phyloP scores from a whole-genome alignment of 2,329 filamentous ascomycete genomes.

The Xylaria multiplex region DNA sequence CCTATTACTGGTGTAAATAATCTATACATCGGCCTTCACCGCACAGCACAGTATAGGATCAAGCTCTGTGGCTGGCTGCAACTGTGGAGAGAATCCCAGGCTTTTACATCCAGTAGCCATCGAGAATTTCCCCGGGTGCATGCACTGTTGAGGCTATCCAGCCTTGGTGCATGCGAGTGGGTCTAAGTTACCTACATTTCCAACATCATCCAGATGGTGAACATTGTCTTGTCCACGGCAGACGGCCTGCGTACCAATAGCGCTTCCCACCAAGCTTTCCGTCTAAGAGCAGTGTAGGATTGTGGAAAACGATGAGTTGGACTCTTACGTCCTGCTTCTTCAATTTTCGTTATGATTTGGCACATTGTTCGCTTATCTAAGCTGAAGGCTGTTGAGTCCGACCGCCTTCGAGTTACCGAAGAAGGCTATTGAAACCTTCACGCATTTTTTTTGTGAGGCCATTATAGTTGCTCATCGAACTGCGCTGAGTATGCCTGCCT shows the following conservation, averaged over 20 bases:
- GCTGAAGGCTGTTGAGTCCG: not conserved
- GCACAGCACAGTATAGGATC: slow-evolving; percentile 10
- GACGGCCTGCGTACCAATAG: slow-evolving; percentile 1
- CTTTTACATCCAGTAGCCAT: slow-evolving; percentile 22
- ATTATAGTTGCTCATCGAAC: slow-evolving; percentile 2
- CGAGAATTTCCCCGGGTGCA: slow-evolving; percentile 1
- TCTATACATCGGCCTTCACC: not conserved
- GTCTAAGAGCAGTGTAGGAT: not conserved
- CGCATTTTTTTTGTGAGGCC: slow-evolving; percentile 3
- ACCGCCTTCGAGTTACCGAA: not conserved
- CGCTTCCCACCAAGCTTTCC: slow-evolving; percentile 5
- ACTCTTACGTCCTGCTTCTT: not conserved
- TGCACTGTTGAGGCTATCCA: slow-evolving; percentile 34
- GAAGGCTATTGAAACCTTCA: not conserved
- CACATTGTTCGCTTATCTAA: not conserved
- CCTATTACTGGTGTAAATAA: not conserved
- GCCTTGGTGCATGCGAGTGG: slow-evolving; percentile 25
- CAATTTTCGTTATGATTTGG: not conserved
- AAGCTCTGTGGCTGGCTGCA: slow-evolving; percentile 30
- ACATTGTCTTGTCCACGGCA: not conserved
- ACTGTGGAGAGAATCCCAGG: slow-evolving; percentile 24
- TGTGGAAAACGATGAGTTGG: not conserved
- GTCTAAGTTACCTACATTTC: slow-evolving; percentile 24
- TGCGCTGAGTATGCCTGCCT: slow-evolving; percentile 6
- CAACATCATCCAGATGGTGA: slow-evolving; percentile 28